Evolutionary conservation across 2,329 filamentous ascomycete genomes (phyloP).

Genomic region (Curvularia sp.): DNA sequence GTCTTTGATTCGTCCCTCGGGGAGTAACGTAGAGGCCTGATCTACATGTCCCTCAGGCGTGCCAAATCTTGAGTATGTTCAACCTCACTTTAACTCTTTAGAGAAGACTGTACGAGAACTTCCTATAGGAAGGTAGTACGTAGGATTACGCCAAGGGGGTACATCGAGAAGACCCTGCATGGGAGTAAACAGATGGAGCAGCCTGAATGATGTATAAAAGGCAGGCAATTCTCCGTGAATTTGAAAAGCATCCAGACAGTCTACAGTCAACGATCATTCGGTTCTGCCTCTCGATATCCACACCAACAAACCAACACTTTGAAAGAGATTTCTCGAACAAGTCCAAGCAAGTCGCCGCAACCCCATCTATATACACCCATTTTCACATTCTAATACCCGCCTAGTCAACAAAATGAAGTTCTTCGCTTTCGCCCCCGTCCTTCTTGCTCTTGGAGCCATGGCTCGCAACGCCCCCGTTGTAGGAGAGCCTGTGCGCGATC

Average conservation of each 20-base stretch:
- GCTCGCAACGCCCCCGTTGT: constrained; percentile 1
- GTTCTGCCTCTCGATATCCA: neutral
- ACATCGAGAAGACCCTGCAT: neutral
- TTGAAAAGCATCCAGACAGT: neutral
- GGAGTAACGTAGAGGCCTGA: neutral
- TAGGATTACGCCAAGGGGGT: neutral
- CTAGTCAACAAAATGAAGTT: constrained; percentile 11
- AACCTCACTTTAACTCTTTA: neutral
- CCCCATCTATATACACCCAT: neutral
- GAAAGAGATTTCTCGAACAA: neutral
- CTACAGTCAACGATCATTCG: too few species aligned
- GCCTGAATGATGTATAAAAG: neutral
- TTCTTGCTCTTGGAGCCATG: constrained; percentile 8
- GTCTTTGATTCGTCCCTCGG: constrained; percentile 1
- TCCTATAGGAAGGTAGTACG: neutral
- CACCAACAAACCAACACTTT: neutral
- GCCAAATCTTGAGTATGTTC: neutral
- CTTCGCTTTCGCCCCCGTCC: constrained; percentile 7
- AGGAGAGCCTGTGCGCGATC: constrained; percentile 11
- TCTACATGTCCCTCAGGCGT: neutral
- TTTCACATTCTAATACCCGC: neutral
- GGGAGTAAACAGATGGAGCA: neutral
- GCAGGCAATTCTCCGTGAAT: neutral
- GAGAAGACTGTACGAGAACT: neutral
- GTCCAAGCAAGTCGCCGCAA: neutral